Percentiles rank a stretch among this genome's conserved stretches.
Conservation (phyloP, 495 filamentous ascomycete genomes). For the Tuber borchii region DNA sequence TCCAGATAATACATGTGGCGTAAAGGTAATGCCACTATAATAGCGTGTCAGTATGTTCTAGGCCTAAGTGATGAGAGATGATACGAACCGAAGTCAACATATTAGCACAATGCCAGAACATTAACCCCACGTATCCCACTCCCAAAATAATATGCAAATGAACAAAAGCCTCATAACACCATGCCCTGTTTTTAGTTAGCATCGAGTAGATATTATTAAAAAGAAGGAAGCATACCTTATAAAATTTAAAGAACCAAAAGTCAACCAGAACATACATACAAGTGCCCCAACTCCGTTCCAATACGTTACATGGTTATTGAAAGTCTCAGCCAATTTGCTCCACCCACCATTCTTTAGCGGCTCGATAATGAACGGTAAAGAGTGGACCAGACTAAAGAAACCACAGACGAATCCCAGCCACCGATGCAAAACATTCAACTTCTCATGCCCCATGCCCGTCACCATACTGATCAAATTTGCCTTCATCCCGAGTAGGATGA, state of each 20-base stretch:
- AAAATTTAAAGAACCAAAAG: slow-evolving; percentile 71
- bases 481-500: slow-evolving; percentile 82
- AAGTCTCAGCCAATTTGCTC: slow-evolving; percentile 57
- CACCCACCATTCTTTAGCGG: slow-evolving; percentile 72
- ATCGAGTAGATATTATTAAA: slow-evolving; percentile 19
- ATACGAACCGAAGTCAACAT: slow-evolving; percentile 60
- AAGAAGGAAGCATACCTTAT: slow-evolving; percentile 46
- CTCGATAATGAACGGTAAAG: slow-evolving; percentile 80
- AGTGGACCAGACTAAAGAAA: slow-evolving; percentile 75
- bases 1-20: slow-evolving; percentile 74
- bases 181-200: slow-evolving; percentile 40
- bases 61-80: not conserved
- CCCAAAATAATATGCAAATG: slow-evolving; percentile 73
- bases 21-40: slow-evolving; percentile 72
- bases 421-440: slow-evolving; percentile 86
- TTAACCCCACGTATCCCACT: slow-evolving; percentile 69
- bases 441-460: slow-evolving; percentile 86
- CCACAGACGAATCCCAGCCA: slow-evolving; percentile 87
- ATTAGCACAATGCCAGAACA: slow-evolving; percentile 96
- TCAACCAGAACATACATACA: slow-evolving; percentile 71
- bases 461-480: slow-evolving; percentile 77
- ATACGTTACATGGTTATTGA: slow-evolving; percentile 65
- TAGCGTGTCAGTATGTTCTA: slow-evolving; percentile 5
- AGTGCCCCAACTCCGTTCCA: slow-evolving; percentile 84
- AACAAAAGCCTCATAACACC: slow-evolving; percentile 78